Conservation (phyloP, 2,329 filamentous ascomycete genomes). For the Drechslerella coelobrocha region DNA sequence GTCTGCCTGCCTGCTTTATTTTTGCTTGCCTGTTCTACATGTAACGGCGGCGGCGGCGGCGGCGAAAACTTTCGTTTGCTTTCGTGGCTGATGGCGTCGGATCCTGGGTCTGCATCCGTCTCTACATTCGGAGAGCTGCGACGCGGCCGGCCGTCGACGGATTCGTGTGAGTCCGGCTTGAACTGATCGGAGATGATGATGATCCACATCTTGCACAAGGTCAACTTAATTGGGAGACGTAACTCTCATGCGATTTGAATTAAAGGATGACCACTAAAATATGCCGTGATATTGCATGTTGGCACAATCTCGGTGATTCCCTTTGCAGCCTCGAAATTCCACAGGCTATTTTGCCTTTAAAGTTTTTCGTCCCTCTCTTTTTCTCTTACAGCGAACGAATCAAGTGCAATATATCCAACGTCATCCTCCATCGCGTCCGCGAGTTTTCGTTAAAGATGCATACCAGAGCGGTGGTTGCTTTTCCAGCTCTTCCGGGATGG, state of each 20-base stretch:
- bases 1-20: neutral
- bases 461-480: neutral
- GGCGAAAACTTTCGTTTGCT: neutral
- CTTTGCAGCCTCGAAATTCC: neutral
- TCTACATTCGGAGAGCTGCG: neutral
- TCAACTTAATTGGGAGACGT: neutral
- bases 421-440: neutral
- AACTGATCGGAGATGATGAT: neutral
- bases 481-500: neutral
- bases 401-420: slow-evolving; percentile 1
- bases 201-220: neutral
- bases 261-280: slow-evolving; percentile 1
- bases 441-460: neutral
- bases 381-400: too few species aligned
- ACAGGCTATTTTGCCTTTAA: neutral
- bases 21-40: neutral
- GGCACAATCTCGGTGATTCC: neutral
- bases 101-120: slow-evolving; percentile 9
- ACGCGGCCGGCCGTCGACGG: slow-evolving; percentile 9
- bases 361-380: too few species aligned
- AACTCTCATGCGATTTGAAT: slow-evolving; percentile 1
- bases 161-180: neutral
- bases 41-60: slow-evolving; percentile 4
- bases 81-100: slow-evolving; percentile 1
- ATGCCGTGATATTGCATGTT: slow-evolving; percentile 4